phyloP scores from a whole-genome alignment of 305 asterid genomes.

The Rubia balearica region DNA sequence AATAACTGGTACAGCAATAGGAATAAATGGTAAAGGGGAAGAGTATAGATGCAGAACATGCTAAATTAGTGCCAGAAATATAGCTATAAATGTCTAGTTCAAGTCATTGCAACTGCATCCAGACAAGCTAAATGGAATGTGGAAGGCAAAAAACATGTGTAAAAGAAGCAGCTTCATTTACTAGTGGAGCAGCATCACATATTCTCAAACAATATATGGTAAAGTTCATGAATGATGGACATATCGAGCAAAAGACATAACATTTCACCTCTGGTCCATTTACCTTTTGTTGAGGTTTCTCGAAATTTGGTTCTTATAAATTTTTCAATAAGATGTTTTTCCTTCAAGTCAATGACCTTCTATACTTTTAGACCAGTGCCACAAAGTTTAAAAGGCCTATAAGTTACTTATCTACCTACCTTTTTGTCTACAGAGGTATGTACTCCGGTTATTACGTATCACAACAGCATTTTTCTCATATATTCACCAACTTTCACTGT shows the following conservation, averaged over 20 bases:
- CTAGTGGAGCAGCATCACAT: not conserved
- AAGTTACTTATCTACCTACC: not conserved
- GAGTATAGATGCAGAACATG: conserved; percentile 1
- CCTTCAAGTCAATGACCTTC: not conserved
- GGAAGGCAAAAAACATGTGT: not conserved
- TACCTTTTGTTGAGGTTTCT: not conserved
- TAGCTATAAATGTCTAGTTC: not conserved
- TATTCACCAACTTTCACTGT: too few relatives aligned
- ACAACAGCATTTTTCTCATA: too few relatives aligned
- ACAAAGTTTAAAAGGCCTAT: not conserved
- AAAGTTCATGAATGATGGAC: not conserved
- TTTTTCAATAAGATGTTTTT: not conserved
- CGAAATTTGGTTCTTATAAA: not conserved
- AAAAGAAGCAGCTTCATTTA: conserved; percentile 1
- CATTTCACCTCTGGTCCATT: not conserved
- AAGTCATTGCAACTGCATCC: not conserved
- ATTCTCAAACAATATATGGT: not conserved
- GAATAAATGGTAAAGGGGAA: conserved; percentile 22
- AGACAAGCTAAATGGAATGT: not conserved
- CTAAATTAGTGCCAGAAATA: not conserved
- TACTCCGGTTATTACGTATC: too few relatives aligned
- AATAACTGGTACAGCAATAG: conserved; percentile 49
- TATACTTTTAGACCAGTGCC: not conserved
- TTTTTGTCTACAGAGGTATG: too few relatives aligned
- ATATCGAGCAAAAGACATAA: not conserved